A percentile compares a stretch with the other conserved stretches of the same genome.
Evolutionary conservation across 2,329 filamentous ascomycete species (phyloP).

Genomic region (Xylariaceae sp.): DNA sequence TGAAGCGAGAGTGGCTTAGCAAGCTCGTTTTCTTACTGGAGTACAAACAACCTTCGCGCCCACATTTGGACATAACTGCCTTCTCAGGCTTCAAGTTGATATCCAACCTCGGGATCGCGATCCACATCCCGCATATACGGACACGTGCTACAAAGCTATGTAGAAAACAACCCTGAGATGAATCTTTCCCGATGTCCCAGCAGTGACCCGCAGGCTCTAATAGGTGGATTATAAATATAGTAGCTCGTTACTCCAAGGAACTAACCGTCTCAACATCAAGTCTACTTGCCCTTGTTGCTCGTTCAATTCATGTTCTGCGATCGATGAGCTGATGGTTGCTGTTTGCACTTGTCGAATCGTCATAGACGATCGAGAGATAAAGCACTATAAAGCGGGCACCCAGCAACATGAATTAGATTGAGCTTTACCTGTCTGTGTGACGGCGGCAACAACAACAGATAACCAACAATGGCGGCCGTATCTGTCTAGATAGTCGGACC

Average conservation of each 20-base stretch:
- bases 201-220: background rate
- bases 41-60: background rate
- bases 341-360: background rate
- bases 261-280: background rate
- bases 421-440: background rate
- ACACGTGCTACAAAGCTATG: background rate
- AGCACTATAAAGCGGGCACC: no score
- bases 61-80: background rate
- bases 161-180: background rate
- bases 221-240: background rate
- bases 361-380: no score
- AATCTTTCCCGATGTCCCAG: background rate
- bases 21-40: background rate
- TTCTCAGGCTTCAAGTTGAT: background rate
- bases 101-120: background rate
- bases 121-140: constrained; percentile 4
- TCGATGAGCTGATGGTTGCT: background rate
- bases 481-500: background rate
- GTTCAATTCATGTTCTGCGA: no score
- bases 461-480: background rate
- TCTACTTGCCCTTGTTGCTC: background rate
- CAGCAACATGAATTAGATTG: no score
- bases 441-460: background rate
- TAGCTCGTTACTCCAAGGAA: background rate
- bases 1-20: constrained; percentile 12